Evolutionary conservation across 1,284 basidiomycete species (phyloP).

Genomic region (Naganishia sp.): DNA sequence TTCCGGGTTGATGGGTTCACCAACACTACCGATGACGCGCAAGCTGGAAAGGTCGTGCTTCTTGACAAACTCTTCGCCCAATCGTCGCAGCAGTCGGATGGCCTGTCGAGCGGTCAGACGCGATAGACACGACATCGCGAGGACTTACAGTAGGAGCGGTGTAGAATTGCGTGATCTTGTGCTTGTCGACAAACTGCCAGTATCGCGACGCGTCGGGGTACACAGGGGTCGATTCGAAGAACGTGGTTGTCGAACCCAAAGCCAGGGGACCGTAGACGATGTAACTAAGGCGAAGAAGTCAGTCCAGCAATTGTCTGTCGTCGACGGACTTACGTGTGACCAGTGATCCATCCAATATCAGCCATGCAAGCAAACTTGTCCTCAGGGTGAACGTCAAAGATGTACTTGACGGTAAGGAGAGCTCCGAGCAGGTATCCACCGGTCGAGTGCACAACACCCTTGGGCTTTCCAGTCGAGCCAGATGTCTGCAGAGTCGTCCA

Average conservation of each 20-base stretch:
- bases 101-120: conserved; percentile 52
- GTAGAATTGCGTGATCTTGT: conserved; percentile 94
- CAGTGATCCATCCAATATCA: conserved; percentile 98
- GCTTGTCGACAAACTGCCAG: conserved; percentile 93
- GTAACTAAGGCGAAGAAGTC: conserved; percentile 60
- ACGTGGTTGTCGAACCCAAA: conserved; percentile 80
- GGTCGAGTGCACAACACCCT: conserved; percentile 94
- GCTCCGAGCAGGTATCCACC: conserved; percentile 91
- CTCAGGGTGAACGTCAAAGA: conserved; percentile 92
- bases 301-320: background rate
- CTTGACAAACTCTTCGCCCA: conserved; percentile 85
- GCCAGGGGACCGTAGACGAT: conserved; percentile 94
- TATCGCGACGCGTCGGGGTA: conserved; percentile 95
- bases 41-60: conserved; percentile 79
- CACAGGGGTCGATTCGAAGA: conserved; percentile 96
- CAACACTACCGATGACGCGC: conserved; percentile 87
- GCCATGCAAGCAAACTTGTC: conserved; percentile 98
- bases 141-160: conserved; percentile 70
- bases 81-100: conserved; percentile 84
- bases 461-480: conserved; percentile 93
- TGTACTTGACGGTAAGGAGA: conserved; percentile 88
- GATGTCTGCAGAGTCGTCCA: conserved; percentile 65
- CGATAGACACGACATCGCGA: background rate
- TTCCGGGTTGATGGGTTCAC: conserved; percentile 98
- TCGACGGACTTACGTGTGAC: conserved; percentile 68